Percentiles rank a stretch among this genome's conserved stretches.
These are phyloP conservation scores for Monilinia fructigena DNA, from an alignment of 2,329 filamentous ascomycete genomes.

Conservation along the genomic window DNA sequence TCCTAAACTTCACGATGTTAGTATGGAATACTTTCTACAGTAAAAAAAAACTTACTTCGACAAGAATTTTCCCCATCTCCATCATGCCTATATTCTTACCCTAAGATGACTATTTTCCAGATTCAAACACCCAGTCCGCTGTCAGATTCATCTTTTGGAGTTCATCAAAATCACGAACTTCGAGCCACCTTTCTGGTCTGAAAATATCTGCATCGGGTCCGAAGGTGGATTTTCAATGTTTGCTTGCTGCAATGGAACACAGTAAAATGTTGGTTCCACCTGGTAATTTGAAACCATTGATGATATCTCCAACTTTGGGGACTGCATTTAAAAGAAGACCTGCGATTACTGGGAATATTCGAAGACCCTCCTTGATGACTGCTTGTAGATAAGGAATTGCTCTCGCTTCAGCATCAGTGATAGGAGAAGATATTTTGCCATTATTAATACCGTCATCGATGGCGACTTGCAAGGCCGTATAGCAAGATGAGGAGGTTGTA, in stretches of 20 bases:
- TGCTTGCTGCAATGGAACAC: background rate
- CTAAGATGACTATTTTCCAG: constrained; percentile 47
- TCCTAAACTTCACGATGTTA: background rate
- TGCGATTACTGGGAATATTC: constrained; percentile 47
- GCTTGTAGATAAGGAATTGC: constrained; percentile 49
- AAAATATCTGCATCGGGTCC: constrained; percentile 44
- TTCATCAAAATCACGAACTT: constrained; percentile 30
- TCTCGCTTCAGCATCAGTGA: constrained; percentile 11
- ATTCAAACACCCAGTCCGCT: constrained; percentile 46
- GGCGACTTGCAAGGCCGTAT: constrained; percentile 23
- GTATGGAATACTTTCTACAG: background rate
- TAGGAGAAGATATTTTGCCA: background rate
- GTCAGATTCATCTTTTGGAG: constrained; percentile 42
- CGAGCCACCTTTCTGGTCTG: constrained; percentile 51
- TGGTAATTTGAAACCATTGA: constrained; percentile 25
- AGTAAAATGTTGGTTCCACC: background rate
- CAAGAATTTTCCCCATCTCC: constrained; percentile 49
- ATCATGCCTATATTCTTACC: constrained; percentile 50
- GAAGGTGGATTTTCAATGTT: constrained; percentile 29
- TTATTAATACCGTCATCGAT: constrained; percentile 11
- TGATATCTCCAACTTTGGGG: constrained; percentile 24
- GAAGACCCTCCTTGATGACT: constrained; percentile 49
- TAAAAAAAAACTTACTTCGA: constrained; percentile 42
- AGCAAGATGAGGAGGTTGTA: constrained; percentile 24
- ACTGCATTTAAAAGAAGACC: constrained; percentile 30